Evolutionary conservation across 768 basidiomycete species (phyloP).

Genomic region (Pulveroboletus sp.): DNA sequence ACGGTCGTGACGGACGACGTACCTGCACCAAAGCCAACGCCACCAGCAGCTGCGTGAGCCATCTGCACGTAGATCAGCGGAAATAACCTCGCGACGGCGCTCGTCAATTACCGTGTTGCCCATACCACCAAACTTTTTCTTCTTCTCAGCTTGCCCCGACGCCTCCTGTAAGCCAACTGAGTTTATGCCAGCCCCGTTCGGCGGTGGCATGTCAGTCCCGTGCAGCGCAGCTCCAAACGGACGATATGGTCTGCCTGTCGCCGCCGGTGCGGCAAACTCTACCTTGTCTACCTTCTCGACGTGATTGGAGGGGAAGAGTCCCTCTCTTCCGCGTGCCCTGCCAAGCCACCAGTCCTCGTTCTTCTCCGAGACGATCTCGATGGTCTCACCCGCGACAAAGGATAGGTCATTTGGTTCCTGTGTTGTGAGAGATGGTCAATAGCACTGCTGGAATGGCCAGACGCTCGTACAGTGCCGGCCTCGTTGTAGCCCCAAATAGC

Average conservation of each 20-base stretch:
- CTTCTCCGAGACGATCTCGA: conserved; percentile 75
- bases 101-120: conserved; percentile 49
- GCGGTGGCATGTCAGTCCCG: conserved; percentile 31
- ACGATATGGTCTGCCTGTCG: conserved; percentile 23
- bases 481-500: conserved; percentile 70
- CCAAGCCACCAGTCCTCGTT: conserved; percentile 91
- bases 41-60: conserved; percentile 61
- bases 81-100: neutral
- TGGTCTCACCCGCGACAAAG: conserved; percentile 69
- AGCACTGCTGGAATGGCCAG: neutral
- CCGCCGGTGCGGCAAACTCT: neutral
- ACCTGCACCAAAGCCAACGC: conserved; percentile 77
- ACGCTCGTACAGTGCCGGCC: conserved; percentile 41
- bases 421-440: conserved; percentile 4
- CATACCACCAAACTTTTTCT: conserved; percentile 51
- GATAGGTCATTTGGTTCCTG: conserved; percentile 79
- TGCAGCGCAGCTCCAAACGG: conserved; percentile 38
- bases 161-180: conserved; percentile 28
- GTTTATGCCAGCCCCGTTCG: conserved; percentile 24
- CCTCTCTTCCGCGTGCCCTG: conserved; percentile 53
- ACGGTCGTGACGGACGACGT: conserved; percentile 15
- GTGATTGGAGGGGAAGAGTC: conserved; percentile 74
- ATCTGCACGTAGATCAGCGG: conserved; percentile 34
- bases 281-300: conserved; percentile 62
- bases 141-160: conserved; percentile 40